These are phyloP conservation scores for Gossypium mustelinum DNA, from an alignment of 345 rosid species.

Conservation along the genomic window DNA sequence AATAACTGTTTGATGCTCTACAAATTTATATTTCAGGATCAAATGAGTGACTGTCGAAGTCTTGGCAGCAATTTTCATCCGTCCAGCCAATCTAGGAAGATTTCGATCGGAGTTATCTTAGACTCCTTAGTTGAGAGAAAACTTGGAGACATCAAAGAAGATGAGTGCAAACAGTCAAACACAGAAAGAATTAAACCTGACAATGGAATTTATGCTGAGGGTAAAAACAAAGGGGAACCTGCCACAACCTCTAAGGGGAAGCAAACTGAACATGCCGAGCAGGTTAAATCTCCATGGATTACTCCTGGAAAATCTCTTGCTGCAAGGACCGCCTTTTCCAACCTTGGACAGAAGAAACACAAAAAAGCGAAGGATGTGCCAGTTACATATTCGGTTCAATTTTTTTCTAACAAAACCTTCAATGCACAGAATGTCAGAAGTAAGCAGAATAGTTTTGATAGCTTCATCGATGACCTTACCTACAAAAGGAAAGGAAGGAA, in stretches of 20 bases:
- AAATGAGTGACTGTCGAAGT: conserved; percentile 54
- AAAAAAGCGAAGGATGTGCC: conserved; percentile 33
- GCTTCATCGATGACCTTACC: conserved; percentile 18
- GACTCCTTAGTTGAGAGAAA: conserved; percentile 46
- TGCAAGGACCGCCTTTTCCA: conserved; percentile 31
- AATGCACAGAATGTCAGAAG: conserved; percentile 32
- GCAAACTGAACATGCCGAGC: conserved; percentile 38
- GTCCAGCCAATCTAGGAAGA: conserved; percentile 72
- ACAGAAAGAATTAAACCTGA: conserved; percentile 29
- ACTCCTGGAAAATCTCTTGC: conserved; percentile 38
- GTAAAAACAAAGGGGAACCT: conserved; percentile 26
- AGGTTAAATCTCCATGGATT: conserved; percentile 57
- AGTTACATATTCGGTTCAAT: conserved; percentile 26
- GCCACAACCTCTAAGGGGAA: conserved; percentile 31
- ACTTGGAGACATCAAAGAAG: conserved; percentile 28
- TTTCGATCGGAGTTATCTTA: conserved; percentile 67
- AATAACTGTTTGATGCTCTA: conserved; percentile 3
- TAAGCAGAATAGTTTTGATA: conserved; percentile 31
- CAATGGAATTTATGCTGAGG: conserved; percentile 24
- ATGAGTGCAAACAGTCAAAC: conserved; percentile 26
- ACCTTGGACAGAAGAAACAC: conserved; percentile 34
- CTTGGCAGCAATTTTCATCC: conserved; percentile 49
- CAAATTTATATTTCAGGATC: conserved; percentile 41
- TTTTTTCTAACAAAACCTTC: conserved; percentile 34
- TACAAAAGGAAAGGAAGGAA: conserved; percentile 35